phyloP scores from a whole-genome alignment of 345 rosid genomes.

The Euphorbia peplus region DNA sequence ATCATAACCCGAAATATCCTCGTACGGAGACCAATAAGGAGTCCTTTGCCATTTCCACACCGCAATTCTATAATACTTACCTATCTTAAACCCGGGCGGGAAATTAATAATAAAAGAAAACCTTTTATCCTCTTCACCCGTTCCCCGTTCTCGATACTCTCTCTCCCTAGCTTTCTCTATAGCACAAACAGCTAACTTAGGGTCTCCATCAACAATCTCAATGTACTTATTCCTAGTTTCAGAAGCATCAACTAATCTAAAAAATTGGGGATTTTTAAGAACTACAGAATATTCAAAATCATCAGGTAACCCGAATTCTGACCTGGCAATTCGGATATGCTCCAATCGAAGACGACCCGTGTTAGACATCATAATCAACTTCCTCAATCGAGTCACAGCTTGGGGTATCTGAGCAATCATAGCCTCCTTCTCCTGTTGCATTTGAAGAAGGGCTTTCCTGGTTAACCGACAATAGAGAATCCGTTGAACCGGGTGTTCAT shows the following conservation, averaged over 20 bases:
- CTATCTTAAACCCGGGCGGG: slow-evolving; percentile 91
- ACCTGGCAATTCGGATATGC: slow-evolving; percentile 72
- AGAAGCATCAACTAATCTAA: slow-evolving; percentile 60
- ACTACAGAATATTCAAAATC: slow-evolving; percentile 84
- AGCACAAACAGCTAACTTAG: slow-evolving; percentile 54
- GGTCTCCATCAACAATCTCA: slow-evolving; percentile 64
- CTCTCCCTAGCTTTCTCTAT: slow-evolving; percentile 78
- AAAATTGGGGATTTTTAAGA: slow-evolving; percentile 61
- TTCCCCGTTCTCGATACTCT: slow-evolving; percentile 81
- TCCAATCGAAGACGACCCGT: slow-evolving; percentile 72
- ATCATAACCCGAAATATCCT: slow-evolving; percentile 80
- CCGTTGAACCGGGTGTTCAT: slow-evolving; percentile 91
- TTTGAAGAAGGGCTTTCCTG: slow-evolving; percentile 61
- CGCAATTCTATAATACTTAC: slow-evolving; percentile 81
- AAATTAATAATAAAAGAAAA: slow-evolving; percentile 79
- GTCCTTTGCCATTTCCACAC: slow-evolving; percentile 96
- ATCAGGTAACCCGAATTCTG: slow-evolving; percentile 84
- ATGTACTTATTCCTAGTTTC: slow-evolving; percentile 80
- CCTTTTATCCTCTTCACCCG: slow-evolving; percentile 75
- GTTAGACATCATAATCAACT: slow-evolving; percentile 80
- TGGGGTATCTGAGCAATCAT: slow-evolving; percentile 56
- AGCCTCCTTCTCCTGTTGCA: slow-evolving; percentile 61
- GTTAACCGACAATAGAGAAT: slow-evolving; percentile 71
- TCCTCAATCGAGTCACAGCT: slow-evolving; percentile 63
- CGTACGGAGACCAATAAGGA: slow-evolving; percentile 96